A percentile compares a stretch with the other conserved stretches of the same genome.
These are phyloP conservation scores for Coffea canephora DNA, from an alignment of 257 asterid species.

Conservation along the genomic window DNA sequence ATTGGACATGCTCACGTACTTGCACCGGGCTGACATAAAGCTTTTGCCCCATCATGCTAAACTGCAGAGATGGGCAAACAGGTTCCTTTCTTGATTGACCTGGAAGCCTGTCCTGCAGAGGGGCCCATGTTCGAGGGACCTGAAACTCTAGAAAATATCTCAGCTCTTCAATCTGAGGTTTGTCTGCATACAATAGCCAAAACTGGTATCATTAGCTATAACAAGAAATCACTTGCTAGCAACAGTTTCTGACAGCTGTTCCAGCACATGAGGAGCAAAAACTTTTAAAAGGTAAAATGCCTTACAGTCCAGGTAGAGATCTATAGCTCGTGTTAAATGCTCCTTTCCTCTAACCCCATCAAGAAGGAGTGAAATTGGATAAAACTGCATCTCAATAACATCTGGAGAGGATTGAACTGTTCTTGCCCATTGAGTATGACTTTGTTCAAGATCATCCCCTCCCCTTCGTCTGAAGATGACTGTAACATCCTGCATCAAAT, in stretches of 20 bases:
- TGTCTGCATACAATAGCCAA: constrained; percentile 49
- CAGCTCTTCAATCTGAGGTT: constrained; percentile 84
- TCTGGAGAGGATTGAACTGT: constrained; percentile 76
- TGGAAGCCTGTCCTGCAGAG: constrained; percentile 60
- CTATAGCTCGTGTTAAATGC: constrained; percentile 66
- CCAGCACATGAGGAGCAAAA: background rate
- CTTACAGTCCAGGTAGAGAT: constrained; percentile 75
- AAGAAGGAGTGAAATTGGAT: constrained; percentile 62
- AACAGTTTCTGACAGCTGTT: background rate
- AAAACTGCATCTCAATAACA: constrained; percentile 81
- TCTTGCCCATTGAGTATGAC: constrained; percentile 69
- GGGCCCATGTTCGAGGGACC: constrained; percentile 83
- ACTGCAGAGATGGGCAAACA: constrained; percentile 74
- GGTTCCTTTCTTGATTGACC: constrained; percentile 84
- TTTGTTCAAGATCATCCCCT: constrained; percentile 87
- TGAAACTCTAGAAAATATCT: constrained; percentile 84
- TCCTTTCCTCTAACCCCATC: constrained; percentile 70
- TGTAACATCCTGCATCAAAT: constrained; percentile 67
- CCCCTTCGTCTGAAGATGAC: constrained; percentile 86
- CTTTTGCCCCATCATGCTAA: constrained; percentile 93
- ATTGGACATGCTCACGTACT: constrained; percentile 32
- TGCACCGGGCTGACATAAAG: constrained; percentile 81
- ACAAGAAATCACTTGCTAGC: background rate
- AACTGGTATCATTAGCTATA: constrained; percentile 9
- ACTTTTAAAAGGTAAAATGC: background rate